A percentile compares a stretch with the other conserved stretches of the same genome.
Conservation (phyloP, 169 alveolate species). For the Plasmodium cynomolgi region DNA sequence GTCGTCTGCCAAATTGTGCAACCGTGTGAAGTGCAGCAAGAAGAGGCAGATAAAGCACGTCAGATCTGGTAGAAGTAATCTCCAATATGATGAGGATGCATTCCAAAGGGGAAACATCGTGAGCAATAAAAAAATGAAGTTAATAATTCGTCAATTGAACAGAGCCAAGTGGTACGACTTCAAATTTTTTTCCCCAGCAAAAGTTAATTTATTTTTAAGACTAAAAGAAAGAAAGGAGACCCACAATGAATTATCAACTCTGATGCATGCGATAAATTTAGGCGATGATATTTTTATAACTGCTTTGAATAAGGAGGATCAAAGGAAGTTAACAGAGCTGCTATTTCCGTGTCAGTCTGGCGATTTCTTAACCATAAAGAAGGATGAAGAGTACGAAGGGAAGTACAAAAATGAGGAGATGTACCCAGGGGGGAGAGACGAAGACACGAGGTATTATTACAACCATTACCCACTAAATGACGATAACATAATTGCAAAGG, state of each 20-base stretch:
- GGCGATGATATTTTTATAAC: slow-evolving; percentile 69
- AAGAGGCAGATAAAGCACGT: background rate
- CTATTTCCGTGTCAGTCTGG: slow-evolving; percentile 48
- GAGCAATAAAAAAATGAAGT: slow-evolving; percentile 48
- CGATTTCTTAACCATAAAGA: slow-evolving; percentile 35
- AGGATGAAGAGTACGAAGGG: background rate
- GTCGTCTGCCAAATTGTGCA: background rate
- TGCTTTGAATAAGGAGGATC: slow-evolving; percentile 37
- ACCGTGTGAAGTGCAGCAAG: background rate
- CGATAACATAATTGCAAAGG: slow-evolving; percentile 55
- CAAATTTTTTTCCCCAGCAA: slow-evolving; percentile 56
- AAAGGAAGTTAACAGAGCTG: slow-evolving; percentile 9
- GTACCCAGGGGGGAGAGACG: background rate
- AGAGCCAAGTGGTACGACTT: slow-evolving; percentile 45
- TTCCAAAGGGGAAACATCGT: slow-evolving; percentile 23
- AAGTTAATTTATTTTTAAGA: slow-evolving; percentile 69
- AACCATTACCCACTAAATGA: slow-evolving; percentile 58
- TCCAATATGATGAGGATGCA: background rate
- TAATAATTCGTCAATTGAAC: slow-evolving; percentile 24
- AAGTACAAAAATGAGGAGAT: background rate
- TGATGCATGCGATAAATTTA: slow-evolving; percentile 65
- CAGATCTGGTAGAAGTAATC: background rate
- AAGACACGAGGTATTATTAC: background rate
- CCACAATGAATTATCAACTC: slow-evolving; percentile 46
- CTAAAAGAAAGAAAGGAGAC: slow-evolving; percentile 34